phyloP scores from a whole-genome alignment of 179 eudicot genomes.

The Corrigiola litoralis region DNA sequence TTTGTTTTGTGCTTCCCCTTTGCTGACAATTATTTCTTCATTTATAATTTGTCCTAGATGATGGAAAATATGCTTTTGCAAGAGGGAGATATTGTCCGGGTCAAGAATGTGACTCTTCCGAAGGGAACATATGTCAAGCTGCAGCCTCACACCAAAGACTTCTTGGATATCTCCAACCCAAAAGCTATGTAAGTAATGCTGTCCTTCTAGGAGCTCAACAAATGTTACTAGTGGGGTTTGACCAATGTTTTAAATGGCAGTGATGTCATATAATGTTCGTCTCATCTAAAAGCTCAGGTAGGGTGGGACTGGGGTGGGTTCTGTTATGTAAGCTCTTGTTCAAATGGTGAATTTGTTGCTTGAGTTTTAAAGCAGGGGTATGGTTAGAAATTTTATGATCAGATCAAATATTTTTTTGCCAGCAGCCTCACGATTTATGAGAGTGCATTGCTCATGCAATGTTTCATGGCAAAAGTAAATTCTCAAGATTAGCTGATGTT shows the following conservation, averaged over 20 bases:
- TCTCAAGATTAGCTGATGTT: neutral
- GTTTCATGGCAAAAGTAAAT: neutral
- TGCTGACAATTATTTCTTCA: neutral
- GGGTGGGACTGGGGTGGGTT: too few relatives aligned
- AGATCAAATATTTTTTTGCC: too few relatives aligned
- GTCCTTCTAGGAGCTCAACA: neutral
- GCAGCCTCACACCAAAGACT: slow-evolving; percentile 92
- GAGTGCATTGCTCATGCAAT: neutral
- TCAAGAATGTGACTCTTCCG: slow-evolving; percentile 78
- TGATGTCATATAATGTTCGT: too few relatives aligned
- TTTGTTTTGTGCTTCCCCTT: neutral
- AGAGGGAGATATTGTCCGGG: slow-evolving; percentile 83
- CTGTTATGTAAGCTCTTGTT: neutral
- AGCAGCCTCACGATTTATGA: neutral
- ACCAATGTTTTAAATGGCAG: too few relatives aligned
- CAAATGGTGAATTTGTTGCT: too few relatives aligned
- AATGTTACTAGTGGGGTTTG: neutral
- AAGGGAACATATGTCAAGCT: slow-evolving; percentile 89
- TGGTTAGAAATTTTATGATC: too few relatives aligned
- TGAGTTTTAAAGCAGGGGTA: too few relatives aligned
- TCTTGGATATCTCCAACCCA: slow-evolving; percentile 93
- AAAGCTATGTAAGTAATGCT: slow-evolving; percentile 89
- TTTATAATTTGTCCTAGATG: slow-evolving; percentile 46
- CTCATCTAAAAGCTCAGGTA: too few relatives aligned
- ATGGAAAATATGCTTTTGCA: slow-evolving; percentile 93